A percentile compares a stretch with the other conserved stretches of the same genome.
phyloP scores from a whole-genome alignment of 2,329 filamentous ascomycete species.

The Lecanicillium sp. region DNA sequence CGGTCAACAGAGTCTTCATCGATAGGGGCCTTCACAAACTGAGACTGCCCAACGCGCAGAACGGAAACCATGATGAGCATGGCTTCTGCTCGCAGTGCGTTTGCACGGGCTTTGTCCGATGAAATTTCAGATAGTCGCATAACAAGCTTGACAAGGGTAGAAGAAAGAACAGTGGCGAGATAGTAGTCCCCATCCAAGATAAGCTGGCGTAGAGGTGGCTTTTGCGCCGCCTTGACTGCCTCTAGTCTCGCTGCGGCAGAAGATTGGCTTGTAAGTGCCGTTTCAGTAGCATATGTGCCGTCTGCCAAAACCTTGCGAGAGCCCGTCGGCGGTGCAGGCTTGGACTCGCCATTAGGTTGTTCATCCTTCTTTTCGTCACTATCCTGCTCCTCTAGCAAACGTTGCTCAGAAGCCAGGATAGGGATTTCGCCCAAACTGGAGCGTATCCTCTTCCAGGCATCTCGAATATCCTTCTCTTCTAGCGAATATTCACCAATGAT shows the following conservation, averaged over 20 bases:
- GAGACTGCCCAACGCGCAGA: constrained; percentile 94
- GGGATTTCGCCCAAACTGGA: constrained; percentile 93
- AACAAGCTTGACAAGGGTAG: constrained; percentile 91
- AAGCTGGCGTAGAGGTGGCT: constrained; percentile 87
- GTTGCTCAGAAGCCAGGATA: constrained; percentile 89
- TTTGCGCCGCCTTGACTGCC: constrained; percentile 93
- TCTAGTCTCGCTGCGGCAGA: constrained; percentile 85
- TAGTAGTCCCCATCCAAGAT: constrained; percentile 98
- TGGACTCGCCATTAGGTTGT: constrained; percentile 74
- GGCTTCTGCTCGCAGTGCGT: constrained; percentile 87
- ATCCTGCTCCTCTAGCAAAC: constrained; percentile 78
- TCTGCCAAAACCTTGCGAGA: constrained; percentile 90
- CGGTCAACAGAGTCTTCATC: constrained; percentile 98
- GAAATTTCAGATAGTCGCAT: constrained; percentile 97
- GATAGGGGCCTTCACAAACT: constrained; percentile 94
- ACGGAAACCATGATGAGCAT: constrained; percentile 99
- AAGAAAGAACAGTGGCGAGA: constrained; percentile 87
- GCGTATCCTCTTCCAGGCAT: constrained; percentile 94
- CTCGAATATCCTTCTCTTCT: constrained; percentile 86
- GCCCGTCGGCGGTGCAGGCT: constrained; percentile 66
- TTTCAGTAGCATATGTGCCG: constrained; percentile 96
- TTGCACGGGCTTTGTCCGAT: constrained; percentile 75
- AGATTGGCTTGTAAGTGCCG: constrained; percentile 86
- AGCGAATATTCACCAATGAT: constrained; percentile 96
- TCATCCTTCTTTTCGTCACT: constrained; percentile 54